Evolutionary conservation across 331 rosid genomes (phyloP).

Genomic region (Arachis monticola): DNA sequence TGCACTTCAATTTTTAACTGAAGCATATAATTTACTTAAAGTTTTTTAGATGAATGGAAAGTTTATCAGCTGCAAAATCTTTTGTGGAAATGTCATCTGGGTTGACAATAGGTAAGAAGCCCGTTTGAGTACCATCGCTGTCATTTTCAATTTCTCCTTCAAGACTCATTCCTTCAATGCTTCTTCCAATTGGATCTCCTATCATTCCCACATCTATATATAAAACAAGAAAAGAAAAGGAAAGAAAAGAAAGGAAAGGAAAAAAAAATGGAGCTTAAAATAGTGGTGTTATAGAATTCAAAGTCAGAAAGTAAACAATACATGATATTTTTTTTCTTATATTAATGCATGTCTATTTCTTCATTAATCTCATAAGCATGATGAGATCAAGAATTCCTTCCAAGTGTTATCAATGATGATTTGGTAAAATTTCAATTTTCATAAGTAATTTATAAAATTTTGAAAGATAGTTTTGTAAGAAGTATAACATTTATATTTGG

Average conservation of each 20-base stretch:
- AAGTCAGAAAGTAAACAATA: neutral
- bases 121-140: slow-evolving; percentile 66
- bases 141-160: slow-evolving; percentile 79
- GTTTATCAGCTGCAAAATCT: slow-evolving; percentile 25
- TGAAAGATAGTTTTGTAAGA: too few species aligned
- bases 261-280: neutral
- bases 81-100: slow-evolving; percentile 44
- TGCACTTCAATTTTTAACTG: too few species aligned
- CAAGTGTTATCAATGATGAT: neutral
- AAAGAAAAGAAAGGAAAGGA: too few species aligned
- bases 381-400: neutral
- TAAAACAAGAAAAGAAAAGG: neutral
- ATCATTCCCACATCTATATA: slow-evolving; percentile 45
- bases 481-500: too few species aligned
- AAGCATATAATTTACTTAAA: slow-evolving; percentile 7
- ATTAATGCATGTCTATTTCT: neutral
- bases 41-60: slow-evolving; percentile 22
- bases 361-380: neutral
- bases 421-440: too few species aligned
- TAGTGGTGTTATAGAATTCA: neutral
- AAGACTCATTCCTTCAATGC: slow-evolving; percentile 60
- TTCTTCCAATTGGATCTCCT: slow-evolving; percentile 43
- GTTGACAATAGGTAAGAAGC: slow-evolving; percentile 47
- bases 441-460: too few species aligned
- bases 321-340: neutral